Conservation (phyloP, 805 yeast genomes). For the Spathaspora hagerdaliae region DNA sequence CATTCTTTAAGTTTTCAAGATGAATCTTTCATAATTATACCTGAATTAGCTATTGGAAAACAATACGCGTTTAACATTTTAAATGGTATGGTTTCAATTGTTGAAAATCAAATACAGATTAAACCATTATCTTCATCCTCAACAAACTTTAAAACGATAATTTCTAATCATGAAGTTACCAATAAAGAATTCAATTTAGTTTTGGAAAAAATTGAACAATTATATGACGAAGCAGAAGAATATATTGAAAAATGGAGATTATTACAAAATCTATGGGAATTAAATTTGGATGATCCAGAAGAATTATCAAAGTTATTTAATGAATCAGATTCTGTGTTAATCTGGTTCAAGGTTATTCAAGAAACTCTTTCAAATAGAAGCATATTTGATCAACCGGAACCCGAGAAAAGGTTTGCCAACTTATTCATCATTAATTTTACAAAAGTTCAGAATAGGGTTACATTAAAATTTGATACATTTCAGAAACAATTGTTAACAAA, state of each 20-base stretch:
- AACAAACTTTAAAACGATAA: background rate
- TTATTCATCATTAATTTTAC: conserved; percentile 40
- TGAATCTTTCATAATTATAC: conserved; percentile 32
- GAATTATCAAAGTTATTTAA: conserved; percentile 28
- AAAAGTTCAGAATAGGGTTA: conserved; percentile 50
- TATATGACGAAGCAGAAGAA: conserved; percentile 19
- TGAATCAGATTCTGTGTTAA: background rate
- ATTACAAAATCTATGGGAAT: conserved; percentile 58
- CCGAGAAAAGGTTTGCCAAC: conserved; percentile 35
- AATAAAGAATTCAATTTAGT: background rate
- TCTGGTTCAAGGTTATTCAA: conserved; percentile 48
- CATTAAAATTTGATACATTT: conserved; percentile 56
- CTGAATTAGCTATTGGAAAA: conserved; percentile 39
- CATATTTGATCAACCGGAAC: conserved; percentile 49
- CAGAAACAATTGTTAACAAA: conserved; percentile 40
- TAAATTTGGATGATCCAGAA: conserved; percentile 36
- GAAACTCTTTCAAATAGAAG: conserved; percentile 41
- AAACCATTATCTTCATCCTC: background rate
- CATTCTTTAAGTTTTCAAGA: conserved; percentile 38
- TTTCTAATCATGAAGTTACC: background rate
- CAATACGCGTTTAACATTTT: conserved; percentile 17
- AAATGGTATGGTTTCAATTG: conserved; percentile 12
- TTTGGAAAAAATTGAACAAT: conserved; percentile 15
- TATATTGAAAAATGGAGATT: conserved; percentile 51
- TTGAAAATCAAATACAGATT: conserved; percentile 15